Evolutionary conservation across 345 rosid species (phyloP), one percentile per base, ranked within the genome.

Genomic region (Raphanus sativus): DNA sequence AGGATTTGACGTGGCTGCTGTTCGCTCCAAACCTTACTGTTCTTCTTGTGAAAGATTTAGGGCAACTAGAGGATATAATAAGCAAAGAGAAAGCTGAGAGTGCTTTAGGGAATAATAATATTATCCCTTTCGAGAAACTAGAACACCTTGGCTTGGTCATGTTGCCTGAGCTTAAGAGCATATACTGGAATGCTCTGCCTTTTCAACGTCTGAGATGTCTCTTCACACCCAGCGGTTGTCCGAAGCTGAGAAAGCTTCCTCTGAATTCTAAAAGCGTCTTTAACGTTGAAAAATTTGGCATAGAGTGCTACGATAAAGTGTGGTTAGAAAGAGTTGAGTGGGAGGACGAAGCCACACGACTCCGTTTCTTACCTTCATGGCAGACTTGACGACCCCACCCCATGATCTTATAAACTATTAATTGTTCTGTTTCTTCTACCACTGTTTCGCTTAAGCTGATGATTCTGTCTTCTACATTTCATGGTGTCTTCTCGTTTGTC

Each of bases 1-100:
- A 50, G 63, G 81, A 78, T 36, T 60, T 73, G 73, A 73, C 77
- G 5, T 78, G 77, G 81, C 52, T 78, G 15, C 5, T 78, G 68
- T 62, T 58, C 13, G 74, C 74, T n/a, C 74, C 69, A 0, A 78
- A 73, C 63, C 77, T 78, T 8, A 65, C 61, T 13, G 7, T 17
- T 60, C 73, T 78, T 2, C 5, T 3, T 5, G 69, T 59, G 54
- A 3, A 9, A 34, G 3, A 4, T 10, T 65, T 30, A 32, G 2
- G 17, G 8, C 42, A 55, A 55, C 48, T 70, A 21, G 52, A 77
- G 45, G 76, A 71, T 1, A 64, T 77, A 38, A 77, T 77, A 71
- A 77, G 76, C 61, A 16, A 42, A 40, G 69, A 65, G 69, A 65
- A 65, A 36, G 52, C 69, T 17, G 42, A 3, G n/a, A 59, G 33